Evolutionary conservation across 352 stramenopile species (phyloP).

Genomic region (Globisporangium heterothallicum): DNA sequence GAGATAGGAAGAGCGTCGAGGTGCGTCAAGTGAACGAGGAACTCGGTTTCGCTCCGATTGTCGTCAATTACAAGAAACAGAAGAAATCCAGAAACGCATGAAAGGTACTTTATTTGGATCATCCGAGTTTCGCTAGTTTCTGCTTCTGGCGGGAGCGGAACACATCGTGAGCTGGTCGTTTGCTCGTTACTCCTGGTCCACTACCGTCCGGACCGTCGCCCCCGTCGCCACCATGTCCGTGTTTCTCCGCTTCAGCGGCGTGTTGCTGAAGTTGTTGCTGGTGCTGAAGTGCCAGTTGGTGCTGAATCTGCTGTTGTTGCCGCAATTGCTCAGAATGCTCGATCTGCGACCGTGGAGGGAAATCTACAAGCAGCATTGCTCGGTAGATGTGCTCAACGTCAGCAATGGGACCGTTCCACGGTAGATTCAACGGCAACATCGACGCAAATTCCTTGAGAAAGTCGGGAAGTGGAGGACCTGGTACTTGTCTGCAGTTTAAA

Average conservation of each 20-base stretch:
- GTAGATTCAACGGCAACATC: constrained; percentile 72
- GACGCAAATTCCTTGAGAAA: constrained; percentile 82
- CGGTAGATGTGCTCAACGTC: constrained; percentile 85
- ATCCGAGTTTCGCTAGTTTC: constrained; percentile 77
- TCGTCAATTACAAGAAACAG: constrained; percentile 41
- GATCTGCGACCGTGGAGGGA: constrained; percentile 63
- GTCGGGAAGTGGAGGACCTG: constrained; percentile 70
- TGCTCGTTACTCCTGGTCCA: constrained; percentile 58
- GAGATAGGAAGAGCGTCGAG: not conserved
- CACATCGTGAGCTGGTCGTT: constrained; percentile 79
- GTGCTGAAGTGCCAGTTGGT: constrained; percentile 45
- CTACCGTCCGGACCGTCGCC: constrained; percentile 18
- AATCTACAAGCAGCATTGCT: constrained; percentile 78
- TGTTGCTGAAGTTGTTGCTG: constrained; percentile 52
- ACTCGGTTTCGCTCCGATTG: constrained; percentile 28
- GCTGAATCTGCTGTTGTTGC: constrained; percentile 58
- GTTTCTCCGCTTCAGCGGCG: constrained; percentile 36
- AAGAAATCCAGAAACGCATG: constrained; percentile 20
- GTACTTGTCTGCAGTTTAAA: constrained; percentile 38
- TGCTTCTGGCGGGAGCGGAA: constrained; percentile 84
- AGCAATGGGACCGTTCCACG: constrained; percentile 85
- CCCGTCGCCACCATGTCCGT: constrained; percentile 37
- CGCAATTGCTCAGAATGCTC: constrained; percentile 66
- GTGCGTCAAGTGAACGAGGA: constrained; percentile 28
- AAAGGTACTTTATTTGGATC: constrained; percentile 20